Base-by-base conservation (phyloP, 352 stramenopile species). In the Pythium scleroteichum region DNA sequence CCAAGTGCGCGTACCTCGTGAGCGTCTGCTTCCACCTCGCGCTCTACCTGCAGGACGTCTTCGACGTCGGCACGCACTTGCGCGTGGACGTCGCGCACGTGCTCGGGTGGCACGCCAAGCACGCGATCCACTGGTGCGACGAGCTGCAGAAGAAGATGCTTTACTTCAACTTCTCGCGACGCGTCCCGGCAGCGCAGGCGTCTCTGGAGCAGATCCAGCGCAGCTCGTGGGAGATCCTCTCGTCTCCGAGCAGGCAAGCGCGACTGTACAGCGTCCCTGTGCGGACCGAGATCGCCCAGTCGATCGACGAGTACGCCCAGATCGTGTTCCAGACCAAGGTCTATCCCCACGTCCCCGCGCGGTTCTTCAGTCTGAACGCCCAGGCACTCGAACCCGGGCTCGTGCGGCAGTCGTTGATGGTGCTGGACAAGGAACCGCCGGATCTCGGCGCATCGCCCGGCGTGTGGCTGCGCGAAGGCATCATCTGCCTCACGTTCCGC, bases 251-350 rank as follows among this genome's bases (percentile, higher is more conserved):
- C 29, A 19, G 13, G 4, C 48, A 57, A 27, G 26, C 35, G 4
- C 46, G 56, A 27, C 26, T 64, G 4, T 64, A 64, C 47, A 64
- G 56, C 24, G 19, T 46, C 4, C 35, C 35, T 12, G 45, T 57
- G 6, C 26, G 20, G 0, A 51, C 24, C 5, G 24, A 64, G 33
- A 27, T 57, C 17, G 29, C 29, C 12, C 56, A 64, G 46, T 2
- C 33, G 23, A 64, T 64, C 39, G 29, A 64, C 38, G 56, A 50
- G 14, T 23, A 64, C 38, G 48, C 56, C 3, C 35, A 50, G 26
- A 64, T 64, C 26, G 35, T 50, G 35, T 19, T 57, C 22, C 56
- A 53, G 33, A 23, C 27, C 46, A 48, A 52, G 20, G 19, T 33
- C 3, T 47, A 65, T n/a, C n/a, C n/a, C 38, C 46, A 53, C 14